Evolutionary conservation across 2,329 filamentous ascomycete species (phyloP).

Genomic region (Monilinia vaccinii-corymbosi): DNA sequence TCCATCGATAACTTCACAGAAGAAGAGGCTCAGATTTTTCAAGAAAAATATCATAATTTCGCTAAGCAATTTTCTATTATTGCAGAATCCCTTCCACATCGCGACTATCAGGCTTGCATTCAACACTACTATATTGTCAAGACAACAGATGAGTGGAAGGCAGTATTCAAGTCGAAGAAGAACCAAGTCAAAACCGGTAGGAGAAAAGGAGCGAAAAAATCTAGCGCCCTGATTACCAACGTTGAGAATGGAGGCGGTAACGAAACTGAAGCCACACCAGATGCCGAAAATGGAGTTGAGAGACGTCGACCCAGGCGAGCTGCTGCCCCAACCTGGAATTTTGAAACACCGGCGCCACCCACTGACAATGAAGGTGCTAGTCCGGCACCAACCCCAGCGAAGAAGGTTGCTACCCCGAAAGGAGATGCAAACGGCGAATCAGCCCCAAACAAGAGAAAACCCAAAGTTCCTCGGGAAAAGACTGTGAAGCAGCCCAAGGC

Average conservation of each 20-base stretch:
- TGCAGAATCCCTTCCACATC: constrained; percentile 54
- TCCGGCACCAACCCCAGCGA: constrained; percentile 47
- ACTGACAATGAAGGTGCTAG: constrained; percentile 52
- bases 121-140: constrained; percentile 81
- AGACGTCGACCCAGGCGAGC: constrained; percentile 52
- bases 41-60: constrained; percentile 63
- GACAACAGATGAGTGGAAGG: constrained; percentile 68
- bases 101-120: constrained; percentile 72
- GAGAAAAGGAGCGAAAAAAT: constrained; percentile 45
- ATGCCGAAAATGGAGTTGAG: constrained; percentile 48
- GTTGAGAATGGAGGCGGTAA: constrained; percentile 31
- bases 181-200: constrained; percentile 44
- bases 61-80: constrained; percentile 80
- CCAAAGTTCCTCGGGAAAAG: constrained; percentile 27
- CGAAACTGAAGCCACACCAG: constrained; percentile 25
- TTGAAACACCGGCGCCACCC: constrained; percentile 44
- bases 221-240: constrained; percentile 58
- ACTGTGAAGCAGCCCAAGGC: constrained; percentile 26
- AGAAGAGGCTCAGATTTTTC: constrained; percentile 61
- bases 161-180: constrained; percentile 38
- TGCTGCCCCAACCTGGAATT: constrained; percentile 60
- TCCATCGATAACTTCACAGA: constrained; percentile 66
- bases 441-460: constrained; percentile 32
- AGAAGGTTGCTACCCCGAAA: constrained; percentile 38
- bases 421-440: constrained; percentile 32